Evolutionary conservation across 192 early-diverging fungal species (phyloP), one percentile per base, ranked within the genome.

Genomic region (Umbelopsis isabellina): DNA sequence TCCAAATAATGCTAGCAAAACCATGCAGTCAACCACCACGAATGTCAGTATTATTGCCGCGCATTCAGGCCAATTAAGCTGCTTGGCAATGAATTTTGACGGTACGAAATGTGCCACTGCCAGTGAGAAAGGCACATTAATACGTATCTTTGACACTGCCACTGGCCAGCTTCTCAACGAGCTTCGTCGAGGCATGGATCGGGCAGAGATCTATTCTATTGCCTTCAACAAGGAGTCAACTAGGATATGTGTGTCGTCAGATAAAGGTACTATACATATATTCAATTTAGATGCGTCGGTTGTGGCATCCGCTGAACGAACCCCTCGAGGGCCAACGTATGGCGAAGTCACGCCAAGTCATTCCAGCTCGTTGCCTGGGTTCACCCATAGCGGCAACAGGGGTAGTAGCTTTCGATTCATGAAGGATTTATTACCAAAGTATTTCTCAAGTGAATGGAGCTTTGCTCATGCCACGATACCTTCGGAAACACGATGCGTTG

Each of bases 391-490:
- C 23, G 86, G 86, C 6, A 87, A 87, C 58, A 71, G 86, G 35
- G 82, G 80, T 67, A 79, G 76, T 9, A 80, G 82, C 66, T 75
- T 81, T 12, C 75, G 72, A 2, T 94, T 94, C 65, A 89, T 94
- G 90, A 92, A 92, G 71, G 90, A 92, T 51, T 66, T 94, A 15
- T 76, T 96, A 74, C 95, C 95, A 58, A 94, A 94, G 72, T 98
- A 98, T 77, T 98, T 98, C 85, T 92, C 91, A n/a, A 92, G 91
- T 4, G 91, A 92, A 69, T 96, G 94, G 94, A 92, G 90, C 1
- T 98, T 98, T 86, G 93, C 93, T 9, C 93, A 95, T 68, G 93
- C 90, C 69, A 87, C 89, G 53, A 76, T 96, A 15, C 86, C 88
- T 11, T 83, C 87, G 20, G 93, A 94, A 66, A 86, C 88, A 53